Evolutionary conservation across 2,329 filamentous ascomycete genomes (phyloP).

Genomic region (Cephalotrichum gorgonifer): DNA sequence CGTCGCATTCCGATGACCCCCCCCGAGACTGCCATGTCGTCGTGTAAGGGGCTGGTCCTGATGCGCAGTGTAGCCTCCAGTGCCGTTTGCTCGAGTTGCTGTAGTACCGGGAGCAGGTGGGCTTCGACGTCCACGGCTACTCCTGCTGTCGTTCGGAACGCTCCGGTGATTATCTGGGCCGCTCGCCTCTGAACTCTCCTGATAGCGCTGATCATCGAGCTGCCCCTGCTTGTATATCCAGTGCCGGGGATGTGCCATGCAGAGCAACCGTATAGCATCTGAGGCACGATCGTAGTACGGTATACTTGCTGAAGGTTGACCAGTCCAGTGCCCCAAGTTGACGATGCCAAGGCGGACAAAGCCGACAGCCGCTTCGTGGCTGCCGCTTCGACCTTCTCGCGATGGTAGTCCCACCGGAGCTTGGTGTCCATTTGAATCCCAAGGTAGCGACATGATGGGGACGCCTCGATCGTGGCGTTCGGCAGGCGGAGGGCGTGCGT

Average conservation of each 20-base stretch:
- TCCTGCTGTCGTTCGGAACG: conserved; percentile 13
- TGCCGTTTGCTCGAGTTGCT: conserved; percentile 12
- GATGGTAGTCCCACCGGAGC: conserved; percentile 14
- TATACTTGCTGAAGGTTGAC: conserved; percentile 16
- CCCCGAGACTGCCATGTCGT: conserved; percentile 6
- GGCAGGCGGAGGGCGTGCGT: conserved; percentile 9
- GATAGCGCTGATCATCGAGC: conserved; percentile 8
- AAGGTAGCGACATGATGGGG: conserved; percentile 10
- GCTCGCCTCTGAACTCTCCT: conserved; percentile 13
- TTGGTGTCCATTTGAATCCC: conserved; percentile 13
- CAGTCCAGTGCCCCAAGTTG: conserved; percentile 12
- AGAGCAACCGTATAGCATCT: conserved; percentile 17
- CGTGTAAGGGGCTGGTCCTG: conserved; percentile 8
- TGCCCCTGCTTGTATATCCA: conserved; percentile 5
- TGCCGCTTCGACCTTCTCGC: conserved; percentile 11
- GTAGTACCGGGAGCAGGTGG: conserved; percentile 12
- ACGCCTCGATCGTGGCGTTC: conserved; percentile 3
- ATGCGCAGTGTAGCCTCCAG: conserved; percentile 14
- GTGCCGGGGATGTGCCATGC: conserved; percentile 12
- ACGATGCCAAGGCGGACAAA: conserved; percentile 13
- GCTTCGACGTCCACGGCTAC: conserved; percentile 15
- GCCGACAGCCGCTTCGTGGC: conserved; percentile 12
- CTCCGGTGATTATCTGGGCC: conserved; percentile 16
- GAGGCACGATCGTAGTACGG: conserved; percentile 12
- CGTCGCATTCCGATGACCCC: background rate